These are phyloP conservation scores for Phytophthora fragariaefolia DNA, from an alignment of 352 stramenopile genomes.

Conservation along the genomic window DNA sequence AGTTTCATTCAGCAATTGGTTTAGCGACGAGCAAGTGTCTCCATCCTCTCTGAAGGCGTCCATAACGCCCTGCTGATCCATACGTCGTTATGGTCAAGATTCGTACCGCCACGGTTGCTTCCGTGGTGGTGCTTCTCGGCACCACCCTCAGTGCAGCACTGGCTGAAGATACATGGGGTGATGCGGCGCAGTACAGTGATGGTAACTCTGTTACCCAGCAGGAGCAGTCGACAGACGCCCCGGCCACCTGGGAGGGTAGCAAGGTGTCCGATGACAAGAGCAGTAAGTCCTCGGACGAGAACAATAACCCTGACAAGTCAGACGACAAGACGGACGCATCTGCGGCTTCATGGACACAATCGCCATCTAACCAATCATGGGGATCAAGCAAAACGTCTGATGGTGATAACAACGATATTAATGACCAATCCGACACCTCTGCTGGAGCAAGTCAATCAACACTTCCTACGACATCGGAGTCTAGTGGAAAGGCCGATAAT, in stretches of 20 bases:
- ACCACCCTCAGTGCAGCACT: slow-evolving; percentile 16
- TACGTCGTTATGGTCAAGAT: slow-evolving; percentile 23
- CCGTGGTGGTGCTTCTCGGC: slow-evolving; percentile 18
- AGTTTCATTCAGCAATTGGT: slow-evolving; percentile 28
- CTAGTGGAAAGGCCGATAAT: slow-evolving; percentile 12
- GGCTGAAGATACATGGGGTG: slow-evolving; percentile 28
- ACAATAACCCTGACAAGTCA: slow-evolving; percentile 10
- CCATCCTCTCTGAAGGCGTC: not conserved
- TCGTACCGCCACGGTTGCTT: slow-evolving; percentile 20
- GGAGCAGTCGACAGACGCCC: slow-evolving; percentile 17
- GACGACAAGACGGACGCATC: slow-evolving; percentile 3
- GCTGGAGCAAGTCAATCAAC: not conserved
- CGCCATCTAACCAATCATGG: too few species aligned
- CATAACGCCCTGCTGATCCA: slow-evolving; percentile 1
- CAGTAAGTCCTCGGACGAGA: not conserved
- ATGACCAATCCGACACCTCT: slow-evolving; percentile 15
- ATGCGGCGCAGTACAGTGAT: slow-evolving; percentile 20
- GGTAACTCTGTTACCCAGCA: slow-evolving; percentile 16
- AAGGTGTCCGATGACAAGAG: slow-evolving; percentile 16
- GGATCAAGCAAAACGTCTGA: slow-evolving; percentile 20
- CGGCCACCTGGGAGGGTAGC: slow-evolving; percentile 10
- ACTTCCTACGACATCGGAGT: not conserved
- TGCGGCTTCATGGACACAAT: slow-evolving; percentile 2
- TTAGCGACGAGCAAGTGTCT: slow-evolving; percentile 13
- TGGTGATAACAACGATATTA: slow-evolving; percentile 6